Base-by-base conservation (phyloP, 192 early-diverging fungal genomes). In the Podila minutissima region DNA sequence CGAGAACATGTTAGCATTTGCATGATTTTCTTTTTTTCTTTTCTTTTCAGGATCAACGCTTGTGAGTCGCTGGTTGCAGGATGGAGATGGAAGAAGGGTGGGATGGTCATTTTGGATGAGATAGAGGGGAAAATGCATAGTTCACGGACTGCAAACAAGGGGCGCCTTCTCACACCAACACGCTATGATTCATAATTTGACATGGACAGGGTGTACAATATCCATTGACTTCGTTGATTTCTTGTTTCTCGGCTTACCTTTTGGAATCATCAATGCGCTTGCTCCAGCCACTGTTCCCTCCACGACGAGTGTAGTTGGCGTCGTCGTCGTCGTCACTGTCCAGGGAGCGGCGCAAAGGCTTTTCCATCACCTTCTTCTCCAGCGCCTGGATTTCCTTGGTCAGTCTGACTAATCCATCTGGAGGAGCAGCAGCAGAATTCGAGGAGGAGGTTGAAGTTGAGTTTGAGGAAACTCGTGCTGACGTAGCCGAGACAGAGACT, bases 341-440 rank as follows among this genome's bases (percentile, higher is more conserved):
- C 38, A 81, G 26, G 5, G 66, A 65, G 55, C 77, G 66, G 58
- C 77, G 77, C 7, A 55, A 53, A 2, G 71, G 71, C 51, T 73
- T 81, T 41, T 81, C 77, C 77, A 81, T 73, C 4, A 81, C 57
- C 35, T 81, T 81, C 48, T 73, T 81, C 41, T 81, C 77, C 13
- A 81, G 62, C 32, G 67, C 66, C 67, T 81, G 77, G 35, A 81
- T 81, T 38, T 81, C 77, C 55, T 73, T 81, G 15, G 77, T 81
- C 77, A 81, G 49, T 19, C 67, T 66, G 32, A 73, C 77, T 31
- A 81, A 41, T 17, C 61, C 60, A n/a, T 73, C 70, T 32, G 33
- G 26, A 15, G 67, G 63, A 2, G 76, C 63, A 49, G 69, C n/a
- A 48, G 61, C 11, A 13, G 66, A 28, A 50, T 33, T 20, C 3